Base-by-base conservation (phyloP, 306 rosid genomes). In the Cicer cuneatum region DNA sequence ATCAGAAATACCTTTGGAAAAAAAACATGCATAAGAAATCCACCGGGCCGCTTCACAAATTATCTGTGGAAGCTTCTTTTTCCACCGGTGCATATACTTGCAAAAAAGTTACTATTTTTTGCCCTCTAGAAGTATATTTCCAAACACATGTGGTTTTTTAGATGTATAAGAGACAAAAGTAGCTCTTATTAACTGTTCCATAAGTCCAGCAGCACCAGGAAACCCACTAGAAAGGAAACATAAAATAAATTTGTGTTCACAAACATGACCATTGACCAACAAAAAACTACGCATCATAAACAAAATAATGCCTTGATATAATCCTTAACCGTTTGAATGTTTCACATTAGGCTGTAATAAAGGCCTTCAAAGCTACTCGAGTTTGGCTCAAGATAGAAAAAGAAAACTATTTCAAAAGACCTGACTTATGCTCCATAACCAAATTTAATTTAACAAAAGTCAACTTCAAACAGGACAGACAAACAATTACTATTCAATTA, bases 321-420 rank as follows among this genome's bases (percentile, higher is more conserved):
- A 51, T 62, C 24, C 66, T 71, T 39, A 61, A 48, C 51, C 54
- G 19, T 61, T 59, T 68, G 69, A 69, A 40, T 64, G 59, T 51
- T 69, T 61, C 58, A 42, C 43, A 21, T 14, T 37, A 38, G 61
- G 49, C 14, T 29, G 19, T 33, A n/a, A 49, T 7, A 35, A 62
- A 48, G 29, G 41, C 39, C 73, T 52, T 52, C 38, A 54, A 51
- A 49, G 47, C 48, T 48, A 60, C 72, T 7, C n/a, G 18, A 60
- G 37, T 40, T 40, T 41, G 42, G 68, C 6, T 53, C 35, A 40
- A 63, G 61, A 71, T 12, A 73, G 19, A 8, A n/a, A 39, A 41
- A 69, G 51, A 18, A 48, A 73, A 61, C 37, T 61, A 19, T 51
- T 62, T 51, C 45, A 62, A 75, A 37, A 42, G 8, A 69, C 70